Evolutionary conservation across 768 basidiomycete species (phyloP).

Genomic region (Boletus eberwhitei): DNA sequence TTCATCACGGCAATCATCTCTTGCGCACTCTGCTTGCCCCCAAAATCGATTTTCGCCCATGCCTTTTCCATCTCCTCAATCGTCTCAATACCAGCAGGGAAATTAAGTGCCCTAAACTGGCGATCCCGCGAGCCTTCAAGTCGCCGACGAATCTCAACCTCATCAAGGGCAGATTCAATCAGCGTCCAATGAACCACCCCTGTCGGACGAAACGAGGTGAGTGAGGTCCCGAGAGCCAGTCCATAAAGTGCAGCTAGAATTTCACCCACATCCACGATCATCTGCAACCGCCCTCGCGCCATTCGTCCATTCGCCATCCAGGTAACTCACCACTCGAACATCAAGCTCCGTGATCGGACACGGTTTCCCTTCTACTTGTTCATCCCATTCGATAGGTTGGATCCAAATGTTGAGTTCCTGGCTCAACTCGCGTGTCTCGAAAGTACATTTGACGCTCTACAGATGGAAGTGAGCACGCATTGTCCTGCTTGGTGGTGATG

Average conservation of each 20-base stretch:
- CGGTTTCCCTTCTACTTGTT: constrained; percentile 31
- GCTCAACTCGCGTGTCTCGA: constrained; percentile 49
- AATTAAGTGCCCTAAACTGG: constrained; percentile 42
- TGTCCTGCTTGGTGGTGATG: not conserved
- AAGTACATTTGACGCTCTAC: constrained; percentile 57
- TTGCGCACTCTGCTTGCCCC: constrained; percentile 7
- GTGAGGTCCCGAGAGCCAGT: not conserved
- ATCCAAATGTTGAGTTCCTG: constrained; percentile 61
- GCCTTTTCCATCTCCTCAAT: constrained; percentile 26
- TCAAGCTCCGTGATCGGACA: constrained; percentile 57
- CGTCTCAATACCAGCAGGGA: constrained; percentile 47
- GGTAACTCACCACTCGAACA: constrained; percentile 44
- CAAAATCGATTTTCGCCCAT: constrained; percentile 33
- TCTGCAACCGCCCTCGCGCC: constrained; percentile 38
- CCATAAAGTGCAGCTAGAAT: not conserved
- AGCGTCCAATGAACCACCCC: constrained; percentile 66
- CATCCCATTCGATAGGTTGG: constrained; percentile 51
- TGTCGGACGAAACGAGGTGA: constrained; percentile 25
- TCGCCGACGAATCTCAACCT: constrained; percentile 35
- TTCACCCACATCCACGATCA: constrained; percentile 15
- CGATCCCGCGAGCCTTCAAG: constrained; percentile 37
- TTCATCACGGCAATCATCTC: constrained; percentile 4
- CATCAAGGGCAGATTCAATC: constrained; percentile 33
- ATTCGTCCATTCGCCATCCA: constrained; percentile 36
- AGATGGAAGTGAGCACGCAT: not conserved